These are phyloP conservation scores for Exophiala phaeomuriformis DNA, from an alignment of 2,329 filamentous ascomycete genomes.

Conservation along the genomic window DNA sequence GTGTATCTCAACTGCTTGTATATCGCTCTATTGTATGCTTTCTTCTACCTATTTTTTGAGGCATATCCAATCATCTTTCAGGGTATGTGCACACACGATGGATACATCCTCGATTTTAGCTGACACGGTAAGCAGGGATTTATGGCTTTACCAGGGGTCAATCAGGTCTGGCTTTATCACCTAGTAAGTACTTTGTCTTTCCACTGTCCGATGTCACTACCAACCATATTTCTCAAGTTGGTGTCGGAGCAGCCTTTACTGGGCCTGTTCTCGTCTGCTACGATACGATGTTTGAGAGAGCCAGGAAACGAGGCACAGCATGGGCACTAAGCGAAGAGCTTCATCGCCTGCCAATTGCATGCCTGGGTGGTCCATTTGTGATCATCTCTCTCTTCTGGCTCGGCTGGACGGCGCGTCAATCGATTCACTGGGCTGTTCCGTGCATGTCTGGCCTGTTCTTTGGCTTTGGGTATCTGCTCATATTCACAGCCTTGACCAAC, in stretches of 20 bases:
- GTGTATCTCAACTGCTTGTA: conserved; percentile 42
- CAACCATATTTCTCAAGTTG: too few relatives aligned
- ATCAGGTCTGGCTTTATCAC: too few relatives aligned
- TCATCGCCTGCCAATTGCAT: too few relatives aligned
- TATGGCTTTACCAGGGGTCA: too few relatives aligned
- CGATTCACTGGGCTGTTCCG: conserved; percentile 32
- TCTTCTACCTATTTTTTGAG: conserved; percentile 44
- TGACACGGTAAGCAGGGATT: too few relatives aligned
- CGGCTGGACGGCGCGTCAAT: conserved; percentile 36
- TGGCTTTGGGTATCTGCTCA: conserved; percentile 35
- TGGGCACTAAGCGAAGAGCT: conserved; percentile 1
- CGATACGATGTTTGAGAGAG: conserved; percentile 14
- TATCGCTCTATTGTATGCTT: conserved; percentile 41
- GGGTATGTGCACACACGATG: too few relatives aligned
- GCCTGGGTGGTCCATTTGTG: conserved; percentile 29
- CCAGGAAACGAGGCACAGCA: conserved; percentile 39
- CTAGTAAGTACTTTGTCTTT: too few relatives aligned
- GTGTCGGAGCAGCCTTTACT: conserved; percentile 34
- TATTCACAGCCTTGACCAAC: conserved; percentile 35
- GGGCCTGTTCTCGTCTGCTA: conserved; percentile 31
- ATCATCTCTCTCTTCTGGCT: conserved; percentile 40
- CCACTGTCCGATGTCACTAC: too few relatives aligned
- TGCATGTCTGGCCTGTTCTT: conserved; percentile 36
- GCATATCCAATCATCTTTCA: conserved; percentile 44
- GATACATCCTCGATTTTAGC: too few relatives aligned